Conservation (phyloP, 768 basidiomycete genomes). For the Auriscalpium microsporum region DNA sequence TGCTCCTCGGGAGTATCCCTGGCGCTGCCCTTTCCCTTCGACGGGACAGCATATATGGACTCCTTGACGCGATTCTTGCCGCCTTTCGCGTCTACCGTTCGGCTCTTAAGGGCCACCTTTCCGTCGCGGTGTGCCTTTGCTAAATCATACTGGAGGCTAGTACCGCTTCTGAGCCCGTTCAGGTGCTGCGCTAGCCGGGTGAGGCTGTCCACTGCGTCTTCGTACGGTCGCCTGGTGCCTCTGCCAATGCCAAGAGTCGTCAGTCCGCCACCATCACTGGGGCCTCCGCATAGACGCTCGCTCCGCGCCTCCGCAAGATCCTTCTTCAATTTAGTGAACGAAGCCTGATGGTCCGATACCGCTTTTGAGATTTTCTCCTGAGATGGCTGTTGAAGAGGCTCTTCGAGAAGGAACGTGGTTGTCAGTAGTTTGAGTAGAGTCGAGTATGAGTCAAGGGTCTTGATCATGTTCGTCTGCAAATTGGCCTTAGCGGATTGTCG, state of each 20-base stretch:
- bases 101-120: constrained; percentile 29
- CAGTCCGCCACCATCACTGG: not conserved
- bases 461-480: constrained; percentile 77
- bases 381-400: constrained; percentile 46
- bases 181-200: constrained; percentile 91
- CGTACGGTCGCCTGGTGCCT: constrained; percentile 51
- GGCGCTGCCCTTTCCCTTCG: constrained; percentile 17
- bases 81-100: not conserved
- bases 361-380: constrained; percentile 67
- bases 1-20: constrained; percentile 8
- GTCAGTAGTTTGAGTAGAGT: constrained; percentile 80
- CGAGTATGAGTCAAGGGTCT: constrained; percentile 80
- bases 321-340: constrained; percentile 85
- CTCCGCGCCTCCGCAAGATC: constrained; percentile 81
- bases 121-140: constrained; percentile 48
- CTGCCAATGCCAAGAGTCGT: not conserved
- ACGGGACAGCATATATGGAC: not conserved
- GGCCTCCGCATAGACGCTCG: constrained; percentile 52
- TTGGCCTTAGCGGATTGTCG: constrained; percentile 75
- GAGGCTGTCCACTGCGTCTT: constrained; percentile 79
- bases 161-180: constrained; percentile 80
- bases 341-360: constrained; percentile 76
- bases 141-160: constrained; percentile 75
- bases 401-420: constrained; percentile 76
- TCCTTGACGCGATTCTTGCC: not conserved